Percentiles rank a stretch among this genome's conserved stretches.
Evolutionary conservation across 306 rosid genomes (phyloP).

Genomic region (Elaeagnus macrophylla): DNA sequence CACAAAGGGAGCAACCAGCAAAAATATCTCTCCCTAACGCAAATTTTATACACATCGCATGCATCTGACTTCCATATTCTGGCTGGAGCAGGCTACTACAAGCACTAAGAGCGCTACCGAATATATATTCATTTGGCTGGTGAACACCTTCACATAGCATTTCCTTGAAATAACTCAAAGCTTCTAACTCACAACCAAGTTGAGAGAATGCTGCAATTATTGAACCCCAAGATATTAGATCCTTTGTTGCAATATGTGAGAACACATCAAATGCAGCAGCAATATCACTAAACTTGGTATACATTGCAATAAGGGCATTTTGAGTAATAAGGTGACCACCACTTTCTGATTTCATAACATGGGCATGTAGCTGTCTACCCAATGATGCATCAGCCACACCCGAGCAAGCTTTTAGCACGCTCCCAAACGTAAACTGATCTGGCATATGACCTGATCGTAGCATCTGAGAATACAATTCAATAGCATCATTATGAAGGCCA

Average conservation of each 20-base stretch:
- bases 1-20: constrained; percentile 74
- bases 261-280: constrained; percentile 45
- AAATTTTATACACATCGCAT: constrained; percentile 51
- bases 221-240: constrained; percentile 72
- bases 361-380: constrained; percentile 59
- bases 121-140: constrained; percentile 60
- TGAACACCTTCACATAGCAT: constrained; percentile 44
- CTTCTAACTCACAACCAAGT: constrained; percentile 55
- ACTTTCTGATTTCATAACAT: constrained; percentile 47
- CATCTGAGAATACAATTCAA: constrained; percentile 51
- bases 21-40: constrained; percentile 51
- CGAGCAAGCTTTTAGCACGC: constrained; percentile 56
- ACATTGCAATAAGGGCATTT: constrained; percentile 77
- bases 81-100: constrained; percentile 48
- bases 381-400: constrained; percentile 31
- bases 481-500: constrained; percentile 40
- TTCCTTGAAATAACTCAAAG: constrained; percentile 48
- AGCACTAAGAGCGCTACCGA: constrained; percentile 62
- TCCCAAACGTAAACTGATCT: constrained; percentile 66
- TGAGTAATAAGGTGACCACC: constrained; percentile 41
- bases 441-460: constrained; percentile 41
- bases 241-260: constrained; percentile 37
- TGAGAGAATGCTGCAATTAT: constrained; percentile 66
- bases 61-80: constrained; percentile 64
- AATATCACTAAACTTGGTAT: constrained; percentile 45